phyloP scores from a whole-genome alignment of 2,329 filamentous ascomycete genomes.

The Cercospora zeina region DNA sequence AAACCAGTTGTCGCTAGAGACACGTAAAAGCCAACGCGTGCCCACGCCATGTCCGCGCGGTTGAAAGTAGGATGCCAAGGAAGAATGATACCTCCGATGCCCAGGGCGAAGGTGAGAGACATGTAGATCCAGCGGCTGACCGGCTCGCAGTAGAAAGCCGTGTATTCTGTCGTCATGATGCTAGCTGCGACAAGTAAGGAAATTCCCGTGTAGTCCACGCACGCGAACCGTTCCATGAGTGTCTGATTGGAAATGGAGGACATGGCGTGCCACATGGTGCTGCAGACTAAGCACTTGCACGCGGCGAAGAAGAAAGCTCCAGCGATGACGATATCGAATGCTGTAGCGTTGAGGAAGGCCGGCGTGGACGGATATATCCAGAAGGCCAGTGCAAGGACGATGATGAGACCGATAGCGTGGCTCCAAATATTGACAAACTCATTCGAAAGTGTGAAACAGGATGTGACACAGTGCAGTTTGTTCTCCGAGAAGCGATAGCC shows the following conservation, averaged over 20 bases:
- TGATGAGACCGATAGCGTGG: slow-evolving; percentile 81
- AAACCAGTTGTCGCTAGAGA: slow-evolving; percentile 85
- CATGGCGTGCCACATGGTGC: slow-evolving; percentile 98
- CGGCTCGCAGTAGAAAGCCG: slow-evolving; percentile 97
- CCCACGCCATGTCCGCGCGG: slow-evolving; percentile 86
- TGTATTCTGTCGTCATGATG: slow-evolving; percentile 98
- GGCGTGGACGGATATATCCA: slow-evolving; percentile 90
- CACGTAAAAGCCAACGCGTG: slow-evolving; percentile 87
- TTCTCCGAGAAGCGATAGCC: slow-evolving; percentile 94
- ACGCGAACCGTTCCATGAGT: slow-evolving; percentile 91
- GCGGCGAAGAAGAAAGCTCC: slow-evolving; percentile 95
- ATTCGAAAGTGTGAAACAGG: slow-evolving; percentile 76
- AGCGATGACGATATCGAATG: slow-evolving; percentile 84
- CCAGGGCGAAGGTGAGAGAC: slow-evolving; percentile 73
- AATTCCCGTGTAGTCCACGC: slow-evolving; percentile 97
- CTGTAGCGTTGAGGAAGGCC: slow-evolving; percentile 84
- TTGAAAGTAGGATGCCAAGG: slow-evolving; percentile 98
- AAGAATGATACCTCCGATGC: slow-evolving; percentile 82
- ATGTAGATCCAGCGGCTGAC: slow-evolving; percentile 85
- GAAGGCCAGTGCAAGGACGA: slow-evolving; percentile 85
- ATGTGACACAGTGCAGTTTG: slow-evolving; percentile 83
- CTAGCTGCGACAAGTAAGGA: slow-evolving; percentile 91
- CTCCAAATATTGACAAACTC: slow-evolving; percentile 98
- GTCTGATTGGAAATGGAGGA: slow-evolving; percentile 89
- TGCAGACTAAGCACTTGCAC: slow-evolving; percentile 91